Conservation (phyloP, 2,329 filamentous ascomycete species). For the Nothomitra cinnamomea region DNA sequence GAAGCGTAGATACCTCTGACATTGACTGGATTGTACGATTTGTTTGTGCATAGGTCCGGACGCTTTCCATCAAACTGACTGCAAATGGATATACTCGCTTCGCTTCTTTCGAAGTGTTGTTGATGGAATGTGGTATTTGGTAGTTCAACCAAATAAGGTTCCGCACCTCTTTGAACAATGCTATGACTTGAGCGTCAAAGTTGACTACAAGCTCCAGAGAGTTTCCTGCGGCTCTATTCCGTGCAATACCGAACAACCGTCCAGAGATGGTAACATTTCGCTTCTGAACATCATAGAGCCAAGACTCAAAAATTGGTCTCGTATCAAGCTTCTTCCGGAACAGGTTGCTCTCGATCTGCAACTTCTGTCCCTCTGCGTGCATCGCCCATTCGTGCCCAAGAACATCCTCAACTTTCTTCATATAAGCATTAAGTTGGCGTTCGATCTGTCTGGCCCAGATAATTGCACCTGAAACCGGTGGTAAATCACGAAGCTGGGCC, state of each 20-base stretch:
- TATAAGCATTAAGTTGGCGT: slow-evolving; percentile 84
- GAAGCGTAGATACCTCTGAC: slow-evolving; percentile 69
- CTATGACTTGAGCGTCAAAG: slow-evolving; percentile 94
- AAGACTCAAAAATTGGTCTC: slow-evolving; percentile 83
- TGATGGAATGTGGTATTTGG: slow-evolving; percentile 83
- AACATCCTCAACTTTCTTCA: slow-evolving; percentile 98
- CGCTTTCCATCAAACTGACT: slow-evolving; percentile 95
- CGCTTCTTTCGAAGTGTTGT: slow-evolving; percentile 94
- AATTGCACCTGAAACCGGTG: slow-evolving; percentile 89
- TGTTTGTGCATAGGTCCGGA: slow-evolving; percentile 83
- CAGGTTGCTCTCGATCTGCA: slow-evolving; percentile 77
- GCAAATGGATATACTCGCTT: slow-evolving; percentile 96
- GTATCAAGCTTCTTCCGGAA: slow-evolving; percentile 96
- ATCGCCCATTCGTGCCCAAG: slow-evolving; percentile 88
- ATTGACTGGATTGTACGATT: slow-evolving; percentile 69
- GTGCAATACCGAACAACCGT: slow-evolving; percentile 75
- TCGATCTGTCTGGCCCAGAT: slow-evolving; percentile 98
- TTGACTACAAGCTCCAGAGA: slow-evolving; percentile 80
- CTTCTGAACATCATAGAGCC: slow-evolving; percentile 77
- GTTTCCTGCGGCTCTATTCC: slow-evolving; percentile 81
- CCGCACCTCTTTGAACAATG: slow-evolving; percentile 93
- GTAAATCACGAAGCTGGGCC: slow-evolving; percentile 90
- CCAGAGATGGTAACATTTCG: slow-evolving; percentile 85
- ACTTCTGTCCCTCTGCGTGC: slow-evolving; percentile 85
- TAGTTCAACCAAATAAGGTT: slow-evolving; percentile 93